These are phyloP conservation scores for Phytophthora litchii DNA, from an alignment of 352 stramenopile genomes.

Conservation along the genomic window DNA sequence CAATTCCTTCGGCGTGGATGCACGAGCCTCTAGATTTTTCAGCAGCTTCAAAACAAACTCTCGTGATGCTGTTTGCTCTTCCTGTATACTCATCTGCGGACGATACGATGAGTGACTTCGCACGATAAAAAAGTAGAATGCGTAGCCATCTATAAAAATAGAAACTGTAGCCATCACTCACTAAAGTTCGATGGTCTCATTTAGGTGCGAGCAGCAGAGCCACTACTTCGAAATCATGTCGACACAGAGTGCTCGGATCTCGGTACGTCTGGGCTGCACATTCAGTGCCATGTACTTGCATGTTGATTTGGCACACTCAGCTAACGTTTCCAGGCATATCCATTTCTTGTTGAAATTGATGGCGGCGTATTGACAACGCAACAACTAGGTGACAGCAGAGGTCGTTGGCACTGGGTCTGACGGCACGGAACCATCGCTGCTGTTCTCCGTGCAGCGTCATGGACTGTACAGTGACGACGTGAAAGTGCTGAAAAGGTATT, in stretches of 20 bases:
- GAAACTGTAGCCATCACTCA: neutral
- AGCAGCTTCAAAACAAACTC: conserved; percentile 52
- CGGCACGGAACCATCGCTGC: conserved; percentile 68
- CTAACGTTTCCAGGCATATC: neutral
- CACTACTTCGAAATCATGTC: conserved; percentile 20
- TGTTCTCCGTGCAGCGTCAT: conserved; percentile 71
- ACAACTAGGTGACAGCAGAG: conserved; percentile 50
- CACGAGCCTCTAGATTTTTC: conserved; percentile 35
- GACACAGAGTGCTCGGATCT: conserved; percentile 4
- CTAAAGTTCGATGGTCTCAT: conserved; percentile 11
- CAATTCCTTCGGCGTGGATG: conserved; percentile 40
- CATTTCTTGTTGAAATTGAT: conserved; percentile 4
- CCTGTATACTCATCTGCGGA: conserved; percentile 20
- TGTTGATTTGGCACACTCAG: neutral
- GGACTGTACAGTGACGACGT: conserved; percentile 68
- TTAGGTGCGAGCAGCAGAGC: conserved; percentile 16
- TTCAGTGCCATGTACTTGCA: neutral
- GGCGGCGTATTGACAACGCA: neutral
- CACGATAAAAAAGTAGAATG: conserved; percentile 6
- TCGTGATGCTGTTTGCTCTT: conserved; percentile 43
- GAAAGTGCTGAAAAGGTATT: conserved; percentile 61
- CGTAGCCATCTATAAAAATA: conserved; percentile 7
- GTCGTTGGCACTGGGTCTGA: conserved; percentile 69
- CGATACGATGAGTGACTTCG: no score
- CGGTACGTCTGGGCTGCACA: conserved; percentile 17